Percentiles rank a stretch among this genome's conserved stretches.
phyloP scores from a whole-genome alignment of 2,329 filamentous ascomycete species.

The Penicillium sp. region DNA sequence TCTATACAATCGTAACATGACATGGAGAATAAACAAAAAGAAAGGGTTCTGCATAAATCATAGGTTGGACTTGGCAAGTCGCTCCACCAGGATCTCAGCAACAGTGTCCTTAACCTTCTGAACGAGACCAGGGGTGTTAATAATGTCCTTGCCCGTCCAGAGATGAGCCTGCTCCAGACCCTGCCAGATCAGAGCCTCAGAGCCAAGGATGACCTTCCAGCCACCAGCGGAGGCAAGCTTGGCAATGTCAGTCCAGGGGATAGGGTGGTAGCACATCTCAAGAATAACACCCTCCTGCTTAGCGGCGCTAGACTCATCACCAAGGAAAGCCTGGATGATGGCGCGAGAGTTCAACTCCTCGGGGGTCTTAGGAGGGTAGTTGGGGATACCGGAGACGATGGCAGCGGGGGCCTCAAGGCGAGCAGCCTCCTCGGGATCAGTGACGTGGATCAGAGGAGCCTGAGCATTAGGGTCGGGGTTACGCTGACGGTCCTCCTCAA shows the following conservation, averaged over 20 bases:
- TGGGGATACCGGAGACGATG: slow-evolving; percentile 73
- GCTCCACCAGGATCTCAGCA: slow-evolving; percentile 48
- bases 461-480: slow-evolving; percentile 39
- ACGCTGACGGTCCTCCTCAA: slow-evolving; percentile 64
- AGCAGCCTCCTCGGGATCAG: slow-evolving; percentile 61
- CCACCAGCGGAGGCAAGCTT: slow-evolving; percentile 61
- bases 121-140: slow-evolving; percentile 58
- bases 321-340: slow-evolving; percentile 48
- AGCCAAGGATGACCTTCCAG: slow-evolving; percentile 75
- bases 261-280: slow-evolving; percentile 83
- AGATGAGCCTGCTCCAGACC: slow-evolving; percentile 65
- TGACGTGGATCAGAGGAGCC: slow-evolving; percentile 59
- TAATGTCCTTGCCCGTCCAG: slow-evolving; percentile 65
- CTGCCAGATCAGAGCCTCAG: slow-evolving; percentile 76
- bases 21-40: slow-evolving; percentile 9
- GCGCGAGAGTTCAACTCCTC: slow-evolving; percentile 63
- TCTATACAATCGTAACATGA: slow-evolving; percentile 23
- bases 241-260: slow-evolving; percentile 67
- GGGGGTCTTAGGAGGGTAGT: slow-evolving; percentile 67
- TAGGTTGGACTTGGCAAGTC: slow-evolving; percentile 26
- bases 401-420: slow-evolving; percentile 62
- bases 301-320: slow-evolving; percentile 12
- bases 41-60: slow-evolving; percentile 15
- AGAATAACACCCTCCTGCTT: slow-evolving; percentile 66
- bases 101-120: slow-evolving; percentile 59